phyloP scores from a whole-genome alignment of 2,329 filamentous ascomycete species.

The Coleophoma eucalyptorum region DNA sequence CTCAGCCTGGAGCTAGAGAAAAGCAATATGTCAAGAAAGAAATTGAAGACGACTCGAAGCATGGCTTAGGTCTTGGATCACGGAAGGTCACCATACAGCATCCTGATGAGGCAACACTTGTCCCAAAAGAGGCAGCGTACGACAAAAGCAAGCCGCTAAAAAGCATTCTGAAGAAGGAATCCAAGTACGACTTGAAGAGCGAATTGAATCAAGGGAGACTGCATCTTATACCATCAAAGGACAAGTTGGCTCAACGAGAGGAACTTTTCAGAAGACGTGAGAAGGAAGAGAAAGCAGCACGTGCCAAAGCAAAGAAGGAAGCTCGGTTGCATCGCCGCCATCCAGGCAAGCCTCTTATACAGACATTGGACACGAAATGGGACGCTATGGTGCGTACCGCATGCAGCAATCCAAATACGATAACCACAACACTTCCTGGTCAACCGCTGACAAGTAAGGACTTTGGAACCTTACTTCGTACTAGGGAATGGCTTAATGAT shows the following conservation, averaged over 20 bases:
- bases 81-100: too few species aligned
- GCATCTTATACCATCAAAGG: constrained; percentile 4
- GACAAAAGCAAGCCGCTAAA: not conserved
- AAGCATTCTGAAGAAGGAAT: not conserved
- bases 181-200: not conserved
- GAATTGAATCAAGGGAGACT: not conserved
- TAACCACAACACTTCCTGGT: constrained; percentile 45
- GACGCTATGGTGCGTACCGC: constrained; percentile 30
- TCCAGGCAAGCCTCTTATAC: constrained; percentile 17
- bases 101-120: too few species aligned
- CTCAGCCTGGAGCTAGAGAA: too few species aligned
- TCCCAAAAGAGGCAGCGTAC: too few species aligned
- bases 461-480: constrained; percentile 57
- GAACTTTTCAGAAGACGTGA: constrained; percentile 6
- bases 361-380: constrained; percentile 34
- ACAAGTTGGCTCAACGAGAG: constrained; percentile 6
- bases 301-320: constrained; percentile 16
- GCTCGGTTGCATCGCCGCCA: constrained; percentile 17
- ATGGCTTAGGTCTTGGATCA: too few species aligned
- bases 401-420: constrained; percentile 23
- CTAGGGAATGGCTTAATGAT: constrained; percentile 69
- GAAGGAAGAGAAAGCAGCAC: constrained; percentile 12
- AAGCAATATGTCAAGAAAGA: too few species aligned
- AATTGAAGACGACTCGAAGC: too few species aligned
- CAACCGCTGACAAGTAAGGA: constrained; percentile 51